A percentile compares a stretch with the other conserved stretches of the same genome.
phyloP scores from a whole-genome alignment of 176 grass and related monocot species.

The Hordeum marinum region DNA sequence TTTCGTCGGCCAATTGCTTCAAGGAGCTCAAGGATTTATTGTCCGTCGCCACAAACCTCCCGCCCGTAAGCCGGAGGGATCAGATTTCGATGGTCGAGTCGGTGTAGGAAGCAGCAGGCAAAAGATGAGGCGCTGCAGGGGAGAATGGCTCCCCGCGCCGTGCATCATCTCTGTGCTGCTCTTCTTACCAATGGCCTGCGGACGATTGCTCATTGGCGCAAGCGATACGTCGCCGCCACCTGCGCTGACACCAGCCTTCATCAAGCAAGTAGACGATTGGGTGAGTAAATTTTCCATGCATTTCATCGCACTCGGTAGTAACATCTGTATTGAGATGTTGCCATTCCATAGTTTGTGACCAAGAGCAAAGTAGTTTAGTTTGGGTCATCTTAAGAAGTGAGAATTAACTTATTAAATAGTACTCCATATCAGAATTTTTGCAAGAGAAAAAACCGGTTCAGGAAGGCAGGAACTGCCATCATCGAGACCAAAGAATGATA shows the following conservation, averaged over 20 bases:
- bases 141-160: conserved; percentile 15
- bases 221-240: not conserved
- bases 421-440: not conserved
- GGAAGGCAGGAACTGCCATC: not conserved
- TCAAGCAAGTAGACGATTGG: conserved; percentile 33
- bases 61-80: not conserved
- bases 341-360: not conserved
- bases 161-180: conserved; percentile 31
- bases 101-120: conserved; percentile 17
- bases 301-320: not conserved
- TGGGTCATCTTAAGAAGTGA: not conserved
- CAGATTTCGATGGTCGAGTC: conserved; percentile 15
- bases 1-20: not conserved
- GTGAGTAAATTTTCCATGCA: conserved; percentile 19
- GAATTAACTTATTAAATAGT: not conserved
- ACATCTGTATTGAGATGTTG: not conserved
- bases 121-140: conserved; percentile 26
- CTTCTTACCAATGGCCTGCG: not conserved
- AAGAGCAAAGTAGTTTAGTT: conserved; percentile 1
- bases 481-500: not conserved
- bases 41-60: not conserved
- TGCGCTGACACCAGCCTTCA: conserved; percentile 14
- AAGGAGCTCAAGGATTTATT: not conserved
- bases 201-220: conserved; percentile 17
- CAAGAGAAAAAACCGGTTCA: not conserved